Evolutionary conservation across 192 early-diverging fungal genomes (phyloP), one percentile per base, ranked within the genome.

Genomic region (Dissophora ornata): DNA sequence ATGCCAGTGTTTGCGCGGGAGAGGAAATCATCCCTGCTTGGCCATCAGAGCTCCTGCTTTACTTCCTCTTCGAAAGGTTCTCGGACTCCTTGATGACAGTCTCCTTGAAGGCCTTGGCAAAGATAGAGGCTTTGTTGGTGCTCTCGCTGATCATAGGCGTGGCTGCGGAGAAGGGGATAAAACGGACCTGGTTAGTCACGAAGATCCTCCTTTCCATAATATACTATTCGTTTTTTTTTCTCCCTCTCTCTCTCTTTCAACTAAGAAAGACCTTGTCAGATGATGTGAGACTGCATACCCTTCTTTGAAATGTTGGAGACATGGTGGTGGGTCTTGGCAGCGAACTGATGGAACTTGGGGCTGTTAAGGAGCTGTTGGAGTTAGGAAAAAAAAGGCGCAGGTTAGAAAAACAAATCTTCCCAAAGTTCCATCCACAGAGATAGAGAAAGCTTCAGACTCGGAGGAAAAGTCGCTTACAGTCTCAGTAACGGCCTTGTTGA

Each of bases 71-170:
- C 42, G 71, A 30, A 26, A 75, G 13, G 54, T 66, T 66, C 63
- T 75, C 71, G 13, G 71, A 75, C 63, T 75, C 71, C 63, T 75
- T 75, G 63, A 67, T 61, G 49, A 75, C 29, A 9, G 71, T 75
- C 71, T 75, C 71, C 63, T 75, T 75, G 71, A 75, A 75, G n/a
- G 71, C 71, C 57, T 75, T 75, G 18, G 71, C 71, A 56, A 75
- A 75, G 51, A 67, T 26, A 12, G 71, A 66, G 34, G 71, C 71
- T 36, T 57, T 66, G 57, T 45, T 67, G 25, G 71, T 32, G 71
- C 71, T 64, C 50, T 75, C 71, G n/a, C 40, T 30, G 45, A 75
- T 59, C 57, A 75, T 55, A 4, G 71, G 71, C 4, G 63, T 40
- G 21, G 71, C 71, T 75, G 44, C 24, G 21, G 26, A 59, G 30